These are phyloP conservation scores for Starmerella stellata DNA, from an alignment of 805 yeast genomes.

Conservation along the genomic window DNA sequence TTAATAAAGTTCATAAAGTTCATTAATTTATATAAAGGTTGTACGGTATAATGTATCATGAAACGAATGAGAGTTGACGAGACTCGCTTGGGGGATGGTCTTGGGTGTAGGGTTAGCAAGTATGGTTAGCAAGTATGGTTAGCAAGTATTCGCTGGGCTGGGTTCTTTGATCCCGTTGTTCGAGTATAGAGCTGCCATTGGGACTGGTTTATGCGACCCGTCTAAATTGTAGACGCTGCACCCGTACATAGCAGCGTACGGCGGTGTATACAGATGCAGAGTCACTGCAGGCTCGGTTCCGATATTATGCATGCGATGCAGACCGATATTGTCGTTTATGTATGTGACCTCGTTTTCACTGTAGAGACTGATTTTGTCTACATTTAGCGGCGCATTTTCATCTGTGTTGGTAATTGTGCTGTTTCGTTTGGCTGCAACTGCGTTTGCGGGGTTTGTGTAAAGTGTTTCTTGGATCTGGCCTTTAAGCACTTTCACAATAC, in stretches of 20 bases:
- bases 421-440: constrained; percentile 8
- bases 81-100: too few species aligned
- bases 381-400: constrained; percentile 16
- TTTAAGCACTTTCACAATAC: constrained; percentile 49
- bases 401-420: too few species aligned
- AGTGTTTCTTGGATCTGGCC: constrained; percentile 42
- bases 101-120: too few species aligned
- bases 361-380: constrained; percentile 19
- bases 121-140: too few species aligned
- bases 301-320: constrained; percentile 44
- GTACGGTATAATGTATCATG: too few species aligned
- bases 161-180: constrained; percentile 33
- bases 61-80: too few species aligned
- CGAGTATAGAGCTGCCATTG: constrained; percentile 41
- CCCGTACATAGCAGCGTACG: constrained; percentile 42
- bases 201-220: constrained; percentile 37
- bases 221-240: constrained; percentile 29
- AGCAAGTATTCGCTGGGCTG: constrained; percentile 3
- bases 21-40: too few species aligned
- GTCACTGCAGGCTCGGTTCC: constrained; percentile 35
- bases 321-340: constrained; percentile 47
- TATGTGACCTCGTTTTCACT: constrained; percentile 35
- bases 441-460: constrained; percentile 32
- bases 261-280: constrained; percentile 59
- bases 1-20: too few species aligned